Base-by-base conservation (phyloP, 371 early-diverging fungal species). In the Mortierella sp. region DNA sequence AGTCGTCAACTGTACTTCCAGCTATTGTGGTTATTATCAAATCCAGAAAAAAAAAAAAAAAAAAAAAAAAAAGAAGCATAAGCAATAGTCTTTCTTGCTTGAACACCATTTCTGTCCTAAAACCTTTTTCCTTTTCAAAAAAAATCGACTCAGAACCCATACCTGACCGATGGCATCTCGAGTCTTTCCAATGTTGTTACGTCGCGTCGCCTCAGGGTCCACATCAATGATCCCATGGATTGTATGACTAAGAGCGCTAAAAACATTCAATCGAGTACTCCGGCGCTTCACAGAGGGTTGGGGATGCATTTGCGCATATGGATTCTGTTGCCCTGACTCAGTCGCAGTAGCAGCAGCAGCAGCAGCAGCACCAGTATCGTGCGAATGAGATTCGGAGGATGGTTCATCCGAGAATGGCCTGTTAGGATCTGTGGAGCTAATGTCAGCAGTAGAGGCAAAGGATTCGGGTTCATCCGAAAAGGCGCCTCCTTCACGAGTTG, bases 161-260 rank as follows among this genome's bases (percentile, higher is more conserved):
- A 89, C 88, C 83, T 88, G 83, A 19, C 71, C 84, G 64, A 97
- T 95, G 7, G 87, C 87, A 73, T 97, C 98, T n/a, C 91, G 88
- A 6, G 96, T 93, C 66, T 90, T 94, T 9, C 94, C 93, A 57
- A 98, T 95, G 65, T 92, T 92, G 75, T 91, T 92, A 48, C 96
- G 92, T 19, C 98, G 90, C 25, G 96, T 93, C 18, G 92, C 90
- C 61, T 95, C 96, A 1, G 97, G 97, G 75, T 98, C 97, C 7
- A 95, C 95, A 84, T 97, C 98, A 74, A 97, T 94, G 57, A 98
- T 89, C 1, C 96, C 94, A 70, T 94, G 92, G 21, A 94, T 76
- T 6, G 93, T 91, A 63, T 93, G 89, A 5, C 94, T 91, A 2
- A 92, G 79, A 7, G 90, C 86, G 76, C 85, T 90, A 59, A 92